Percentiles rank a stretch among this genome's conserved stretches.
Evolutionary conservation across 2,329 filamentous ascomycete species (phyloP).

Genomic region (Teratosphaeria epicoccoides): DNA sequence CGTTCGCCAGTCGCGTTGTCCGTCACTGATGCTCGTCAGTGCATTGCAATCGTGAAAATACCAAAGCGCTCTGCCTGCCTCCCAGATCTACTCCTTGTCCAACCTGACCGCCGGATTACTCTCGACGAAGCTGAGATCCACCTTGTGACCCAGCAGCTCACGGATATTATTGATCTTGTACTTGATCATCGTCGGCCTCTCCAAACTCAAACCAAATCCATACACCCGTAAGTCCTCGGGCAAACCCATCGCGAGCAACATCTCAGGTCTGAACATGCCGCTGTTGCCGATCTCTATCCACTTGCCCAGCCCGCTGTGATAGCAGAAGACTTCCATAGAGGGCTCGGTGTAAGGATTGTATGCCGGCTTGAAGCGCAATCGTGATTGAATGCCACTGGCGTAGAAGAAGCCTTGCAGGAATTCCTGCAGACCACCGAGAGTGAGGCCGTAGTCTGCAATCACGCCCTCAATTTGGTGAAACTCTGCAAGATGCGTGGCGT

Average conservation of each 20-base stretch:
- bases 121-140: constrained; percentile 87
- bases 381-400: constrained; percentile 75
- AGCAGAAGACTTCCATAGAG: constrained; percentile 96
- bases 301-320: constrained; percentile 78
- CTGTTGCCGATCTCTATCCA: constrained; percentile 97
- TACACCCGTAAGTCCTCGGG: constrained; percentile 88
- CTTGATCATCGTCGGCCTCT: constrained; percentile 97
- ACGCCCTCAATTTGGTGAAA: constrained; percentile 99
- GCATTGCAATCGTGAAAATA: neutral
- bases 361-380: constrained; percentile 90
- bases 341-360: constrained; percentile 95
- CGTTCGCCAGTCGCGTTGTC: neutral
- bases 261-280: constrained; percentile 97
- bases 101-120: constrained; percentile 82
- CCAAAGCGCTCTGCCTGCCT: neutral
- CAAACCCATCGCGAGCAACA: constrained; percentile 89
- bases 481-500: constrained; percentile 91
- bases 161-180: constrained; percentile 71
- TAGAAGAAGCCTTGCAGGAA: constrained; percentile 93
- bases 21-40: neutral
- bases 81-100: constrained; percentile 53
- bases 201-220: constrained; percentile 83
- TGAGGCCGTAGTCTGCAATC: constrained; percentile 90
- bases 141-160: constrained; percentile 87
- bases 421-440: constrained; percentile 82